Evolutionary conservation across 2,329 filamentous ascomycete species (phyloP).

Genomic region (Aureobasidium sp.): DNA sequence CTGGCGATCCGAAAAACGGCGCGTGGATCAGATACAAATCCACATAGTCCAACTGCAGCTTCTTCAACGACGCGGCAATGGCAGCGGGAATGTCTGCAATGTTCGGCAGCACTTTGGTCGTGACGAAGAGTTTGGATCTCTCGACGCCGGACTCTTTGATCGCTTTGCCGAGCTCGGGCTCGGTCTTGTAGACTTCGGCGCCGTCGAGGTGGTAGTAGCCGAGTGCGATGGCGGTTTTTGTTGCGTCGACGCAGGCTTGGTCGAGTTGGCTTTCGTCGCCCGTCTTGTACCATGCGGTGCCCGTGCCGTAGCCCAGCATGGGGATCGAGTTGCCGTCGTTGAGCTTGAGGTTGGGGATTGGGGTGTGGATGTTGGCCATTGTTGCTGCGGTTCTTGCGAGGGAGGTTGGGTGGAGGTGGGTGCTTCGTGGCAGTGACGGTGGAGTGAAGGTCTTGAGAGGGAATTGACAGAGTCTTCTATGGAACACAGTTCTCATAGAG

Average conservation of each 20-base stretch:
- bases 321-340: constrained; percentile 68
- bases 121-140: constrained; percentile 41
- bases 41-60: constrained; percentile 52
- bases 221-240: constrained; percentile 56
- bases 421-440: neutral
- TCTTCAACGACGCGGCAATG: constrained; percentile 48
- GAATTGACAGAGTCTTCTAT: neutral
- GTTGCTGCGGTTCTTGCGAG: constrained; percentile 1
- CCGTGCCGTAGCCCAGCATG: constrained; percentile 64
- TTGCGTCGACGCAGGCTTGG: constrained; percentile 45
- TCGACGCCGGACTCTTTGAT: constrained; percentile 35
- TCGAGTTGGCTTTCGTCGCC: constrained; percentile 45
- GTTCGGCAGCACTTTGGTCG: constrained; percentile 48
- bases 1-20: constrained; percentile 42
- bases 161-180: constrained; percentile 39
- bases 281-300: constrained; percentile 56
- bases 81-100: constrained; percentile 48
- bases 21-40: constrained; percentile 57
- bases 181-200: constrained; percentile 53
- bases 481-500: neutral
- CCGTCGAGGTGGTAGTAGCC: constrained; percentile 68
- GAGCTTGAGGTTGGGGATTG: constrained; percentile 55
- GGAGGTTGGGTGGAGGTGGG: neutral
- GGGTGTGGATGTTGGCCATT: constrained; percentile 36
- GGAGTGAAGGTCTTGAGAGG: neutral